These are phyloP conservation scores for Teratosphaeriaceae sp. DNA, from an alignment of 2,329 filamentous ascomycete genomes.

Conservation along the genomic window DNA sequence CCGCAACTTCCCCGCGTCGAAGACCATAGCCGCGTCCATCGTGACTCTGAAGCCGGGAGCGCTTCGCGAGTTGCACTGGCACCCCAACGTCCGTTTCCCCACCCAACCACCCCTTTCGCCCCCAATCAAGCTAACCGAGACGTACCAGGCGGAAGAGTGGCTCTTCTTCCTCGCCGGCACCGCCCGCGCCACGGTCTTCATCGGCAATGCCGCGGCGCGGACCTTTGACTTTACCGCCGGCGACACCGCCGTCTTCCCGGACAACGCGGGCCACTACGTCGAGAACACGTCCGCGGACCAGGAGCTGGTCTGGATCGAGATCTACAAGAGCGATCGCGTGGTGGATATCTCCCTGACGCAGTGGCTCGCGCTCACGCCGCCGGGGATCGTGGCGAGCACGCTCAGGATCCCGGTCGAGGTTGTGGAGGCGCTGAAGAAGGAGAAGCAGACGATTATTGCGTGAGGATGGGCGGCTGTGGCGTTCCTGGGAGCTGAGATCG, in stretches of 20 bases:
- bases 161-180: slow-evolving; percentile 52
- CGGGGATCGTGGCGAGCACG: slow-evolving; percentile 27
- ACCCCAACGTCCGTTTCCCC: no score
- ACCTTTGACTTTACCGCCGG: slow-evolving; percentile 56
- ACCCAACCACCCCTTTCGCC: no score
- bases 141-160: slow-evolving; percentile 59
- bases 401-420: background rate
- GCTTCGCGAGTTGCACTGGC: slow-evolving; percentile 60
- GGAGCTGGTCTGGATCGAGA: slow-evolving; percentile 50
- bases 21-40: slow-evolving; percentile 49
- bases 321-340: slow-evolving; percentile 48
- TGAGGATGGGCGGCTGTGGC: no score
- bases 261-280: slow-evolving; percentile 51
- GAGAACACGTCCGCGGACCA: slow-evolving; percentile 52
- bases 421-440: background rate
- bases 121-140: no score
- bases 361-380: slow-evolving; percentile 48
- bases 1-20: slow-evolving; percentile 50
- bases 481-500: no score
- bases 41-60: slow-evolving; percentile 56
- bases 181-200: slow-evolving; percentile 51
- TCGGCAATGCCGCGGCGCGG: slow-evolving; percentile 43
- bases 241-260: slow-evolving; percentile 54
- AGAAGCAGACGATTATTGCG: background rate
- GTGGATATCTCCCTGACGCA: slow-evolving; percentile 51